phyloP scores from a whole-genome alignment of 345 rosid species.

The Euphorbia tirucalli region DNA sequence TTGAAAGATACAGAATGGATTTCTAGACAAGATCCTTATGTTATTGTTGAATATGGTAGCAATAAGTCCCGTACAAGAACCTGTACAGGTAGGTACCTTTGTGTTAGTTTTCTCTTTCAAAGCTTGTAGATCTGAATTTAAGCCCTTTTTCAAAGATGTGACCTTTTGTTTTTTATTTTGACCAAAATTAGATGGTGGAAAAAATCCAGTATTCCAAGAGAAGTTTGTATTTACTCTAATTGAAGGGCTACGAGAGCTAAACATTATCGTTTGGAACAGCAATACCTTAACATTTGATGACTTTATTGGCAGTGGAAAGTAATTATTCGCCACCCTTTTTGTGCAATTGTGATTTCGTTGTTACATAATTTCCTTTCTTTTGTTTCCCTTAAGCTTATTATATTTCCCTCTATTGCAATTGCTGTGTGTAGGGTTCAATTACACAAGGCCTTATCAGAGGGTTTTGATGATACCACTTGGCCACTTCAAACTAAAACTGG shows the following conservation, averaged over 20 bases:
- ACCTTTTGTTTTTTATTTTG: not conserved
- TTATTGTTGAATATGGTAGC: slow-evolving; percentile 34
- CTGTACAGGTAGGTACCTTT: slow-evolving; percentile 29
- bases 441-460: slow-evolving; percentile 69
- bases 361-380: not conserved
- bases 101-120: not conserved
- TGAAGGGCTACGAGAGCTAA: slow-evolving; percentile 78
- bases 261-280: slow-evolving; percentile 57
- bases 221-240: slow-evolving; percentile 68
- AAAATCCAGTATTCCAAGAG: slow-evolving; percentile 80
- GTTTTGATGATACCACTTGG: slow-evolving; percentile 77
- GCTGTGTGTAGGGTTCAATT: slow-evolving; percentile 58
- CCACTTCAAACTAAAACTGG: slow-evolving; percentile 76
- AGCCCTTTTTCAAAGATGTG: not conserved
- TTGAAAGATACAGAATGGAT: slow-evolving; percentile 40
- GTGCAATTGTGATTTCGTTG: not conserved
- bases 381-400: slow-evolving; percentile 3
- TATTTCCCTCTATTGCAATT: slow-evolving; percentile 10
- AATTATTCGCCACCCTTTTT: slow-evolving; percentile 17
- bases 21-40: slow-evolving; percentile 36
- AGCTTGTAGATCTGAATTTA: not conserved
- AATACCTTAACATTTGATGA: slow-evolving; percentile 60
- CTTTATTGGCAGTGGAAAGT: slow-evolving; percentile 90
- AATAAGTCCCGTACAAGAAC: slow-evolving; percentile 31
- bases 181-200: slow-evolving; percentile 63